These are phyloP conservation scores for Trypanosoma mega DNA, from an alignment of 208 protist genomes.

Conservation along the genomic window DNA sequence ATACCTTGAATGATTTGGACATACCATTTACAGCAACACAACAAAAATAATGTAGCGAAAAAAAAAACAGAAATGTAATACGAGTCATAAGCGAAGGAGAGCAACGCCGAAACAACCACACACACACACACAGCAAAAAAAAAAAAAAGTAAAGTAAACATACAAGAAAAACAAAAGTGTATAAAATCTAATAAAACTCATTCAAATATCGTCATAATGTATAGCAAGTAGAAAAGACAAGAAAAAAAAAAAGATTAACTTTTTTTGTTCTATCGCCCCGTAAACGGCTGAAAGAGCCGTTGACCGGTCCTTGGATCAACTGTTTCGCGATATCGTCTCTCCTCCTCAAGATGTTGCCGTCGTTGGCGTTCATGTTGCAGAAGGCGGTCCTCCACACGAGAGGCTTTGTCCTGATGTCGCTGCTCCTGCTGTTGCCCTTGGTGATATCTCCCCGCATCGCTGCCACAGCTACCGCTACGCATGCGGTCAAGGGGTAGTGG, in stretches of 20 bases:
- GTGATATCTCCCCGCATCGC: not conserved
- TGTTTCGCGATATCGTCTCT: slow-evolving; percentile 17
- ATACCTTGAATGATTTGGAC: no score
- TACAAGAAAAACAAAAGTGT: slow-evolving; percentile 14
- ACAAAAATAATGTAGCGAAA: no score
- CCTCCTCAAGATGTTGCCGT: slow-evolving; percentile 20
- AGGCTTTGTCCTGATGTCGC: no score
- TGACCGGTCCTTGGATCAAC: slow-evolving; percentile 21
- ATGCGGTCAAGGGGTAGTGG: not conserved
- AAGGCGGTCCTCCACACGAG: slow-evolving; percentile 33
- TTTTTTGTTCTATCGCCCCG: slow-evolving; percentile 28
- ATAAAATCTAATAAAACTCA: slow-evolving; percentile 18
- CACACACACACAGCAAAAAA: no score
- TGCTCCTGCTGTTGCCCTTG: no score
- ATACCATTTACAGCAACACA: no score
- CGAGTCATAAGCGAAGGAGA: no score
- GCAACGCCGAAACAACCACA: no score
- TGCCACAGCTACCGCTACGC: not conserved
- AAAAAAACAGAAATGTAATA: no score
- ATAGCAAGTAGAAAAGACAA: not conserved
- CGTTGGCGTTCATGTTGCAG: slow-evolving; percentile 21
- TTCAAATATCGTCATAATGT: not conserved
- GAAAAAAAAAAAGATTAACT: not conserved
- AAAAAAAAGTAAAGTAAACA: no score
- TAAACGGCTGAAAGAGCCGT: slow-evolving; percentile 29